These are phyloP conservation scores for Paspalum notatum DNA, from an alignment of 176 grass and related monocot species.

Conservation along the genomic window DNA sequence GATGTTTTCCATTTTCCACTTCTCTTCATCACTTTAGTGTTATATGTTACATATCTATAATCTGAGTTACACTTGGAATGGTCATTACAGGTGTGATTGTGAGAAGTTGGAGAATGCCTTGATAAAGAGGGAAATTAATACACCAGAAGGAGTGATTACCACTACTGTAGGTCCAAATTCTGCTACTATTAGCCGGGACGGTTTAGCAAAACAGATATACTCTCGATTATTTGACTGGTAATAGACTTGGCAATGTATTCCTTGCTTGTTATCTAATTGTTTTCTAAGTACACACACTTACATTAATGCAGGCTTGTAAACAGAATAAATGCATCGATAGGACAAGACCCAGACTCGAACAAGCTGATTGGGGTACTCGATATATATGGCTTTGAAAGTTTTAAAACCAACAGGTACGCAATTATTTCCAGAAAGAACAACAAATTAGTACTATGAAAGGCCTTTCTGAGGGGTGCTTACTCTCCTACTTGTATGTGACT, in stretches of 20 bases:
- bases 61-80: constrained; percentile 37
- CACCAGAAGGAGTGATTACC: constrained; percentile 91
- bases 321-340: constrained; percentile 94
- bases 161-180: constrained; percentile 85
- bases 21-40: constrained; percentile 37
- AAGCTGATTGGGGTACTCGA: constrained; percentile 96
- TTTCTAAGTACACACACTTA: constrained; percentile 43
- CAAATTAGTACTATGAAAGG: constrained; percentile 14
- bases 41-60: constrained; percentile 26
- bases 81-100: constrained; percentile 68
- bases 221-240: constrained; percentile 97
- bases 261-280: constrained; percentile 32
- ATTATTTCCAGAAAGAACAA: constrained; percentile 30
- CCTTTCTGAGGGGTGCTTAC: constrained; percentile 23
- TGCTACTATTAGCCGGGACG: constrained; percentile 91
- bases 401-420: constrained; percentile 90
- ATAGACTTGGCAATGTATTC: constrained; percentile 28
- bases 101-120: constrained; percentile 83
- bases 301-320: constrained; percentile 75
- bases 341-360: constrained; percentile 82
- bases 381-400: constrained; percentile 99
- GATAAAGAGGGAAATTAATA: constrained; percentile 85
- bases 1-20: constrained; percentile 25
- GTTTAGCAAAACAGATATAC: constrained; percentile 85
- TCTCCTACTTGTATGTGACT: constrained; percentile 32